These are phyloP conservation scores for Aspergillus caelatus DNA, from an alignment of 2,329 filamentous ascomycete species.

Conservation along the genomic window DNA sequence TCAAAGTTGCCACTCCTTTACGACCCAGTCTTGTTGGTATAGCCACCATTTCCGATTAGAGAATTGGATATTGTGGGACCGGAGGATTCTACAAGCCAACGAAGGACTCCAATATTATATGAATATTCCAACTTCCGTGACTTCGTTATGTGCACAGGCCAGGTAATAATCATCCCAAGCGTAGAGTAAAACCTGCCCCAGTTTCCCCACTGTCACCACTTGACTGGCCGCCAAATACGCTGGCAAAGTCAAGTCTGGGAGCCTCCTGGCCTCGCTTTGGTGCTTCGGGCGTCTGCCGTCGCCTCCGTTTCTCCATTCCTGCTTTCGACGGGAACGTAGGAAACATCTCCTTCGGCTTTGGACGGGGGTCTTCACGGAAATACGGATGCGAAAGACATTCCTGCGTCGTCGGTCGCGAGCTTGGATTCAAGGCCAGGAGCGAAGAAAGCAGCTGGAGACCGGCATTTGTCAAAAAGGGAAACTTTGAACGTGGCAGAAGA, in stretches of 20 bases:
- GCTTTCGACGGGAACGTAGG: constrained; percentile 97
- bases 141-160: not conserved
- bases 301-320: constrained; percentile 79
- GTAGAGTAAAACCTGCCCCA: constrained; percentile 61
- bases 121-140: not conserved
- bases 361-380: constrained; percentile 85
- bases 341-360: constrained; percentile 90
- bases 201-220: constrained; percentile 65
- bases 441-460: constrained; percentile 70
- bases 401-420: constrained; percentile 67
- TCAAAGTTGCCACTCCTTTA: not conserved
- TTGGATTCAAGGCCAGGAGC: constrained; percentile 76
- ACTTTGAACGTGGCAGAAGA: constrained; percentile 69
- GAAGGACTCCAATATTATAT: not conserved
- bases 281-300: constrained; percentile 76
- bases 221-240: constrained; percentile 69
- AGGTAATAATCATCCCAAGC: constrained; percentile 52
- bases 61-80: not conserved
- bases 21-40: not conserved
- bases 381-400: constrained; percentile 80
- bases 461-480: constrained; percentile 77
- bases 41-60: not conserved
- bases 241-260: constrained; percentile 66
- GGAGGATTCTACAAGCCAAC: not conserved
- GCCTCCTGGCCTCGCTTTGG: constrained; percentile 75